Evolutionary conservation across 108 stramenopile genomes (phyloP).

Genomic region (Cylindrotheca fusiformis): DNA sequence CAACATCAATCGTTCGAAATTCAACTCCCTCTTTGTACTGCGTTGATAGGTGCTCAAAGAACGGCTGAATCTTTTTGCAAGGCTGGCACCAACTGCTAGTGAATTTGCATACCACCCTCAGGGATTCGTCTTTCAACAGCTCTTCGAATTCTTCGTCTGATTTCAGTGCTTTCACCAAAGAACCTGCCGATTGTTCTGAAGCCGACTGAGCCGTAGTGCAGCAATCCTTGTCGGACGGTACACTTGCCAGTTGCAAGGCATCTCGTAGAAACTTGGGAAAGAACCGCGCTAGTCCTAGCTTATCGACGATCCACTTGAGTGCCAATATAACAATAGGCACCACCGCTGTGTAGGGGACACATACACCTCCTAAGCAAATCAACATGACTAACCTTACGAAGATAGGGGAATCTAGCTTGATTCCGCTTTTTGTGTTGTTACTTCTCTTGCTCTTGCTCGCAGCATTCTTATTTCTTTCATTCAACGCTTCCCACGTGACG

Average conservation of each 20-base stretch:
- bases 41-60: slow-evolving; percentile 47
- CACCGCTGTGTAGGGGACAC: slow-evolving; percentile 81
- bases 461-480: too few relatives aligned
- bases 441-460: too few relatives aligned
- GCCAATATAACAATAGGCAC: slow-evolving; percentile 58
- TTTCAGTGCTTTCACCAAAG: slow-evolving; percentile 19
- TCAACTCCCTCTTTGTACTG: slow-evolving; percentile 6
- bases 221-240: neutral
- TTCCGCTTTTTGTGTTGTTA: too few relatives aligned
- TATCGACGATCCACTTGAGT: slow-evolving; percentile 43
- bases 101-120: slow-evolving; percentile 62
- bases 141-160: slow-evolving; percentile 32
- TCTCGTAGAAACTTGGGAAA: slow-evolving; percentile 11
- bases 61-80: slow-evolving; percentile 72
- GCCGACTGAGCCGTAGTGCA: neutral
- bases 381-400: slow-evolving; percentile 47
- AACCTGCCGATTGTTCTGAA: neutral
- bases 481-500: too few relatives aligned
- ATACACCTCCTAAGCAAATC: slow-evolving; percentile 79
- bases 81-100: slow-evolving; percentile 84
- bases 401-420: too few relatives aligned
- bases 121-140: slow-evolving; percentile 9
- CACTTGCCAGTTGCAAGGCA: neutral
- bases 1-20: slow-evolving; percentile 70
- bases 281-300: slow-evolving; percentile 23